phyloP scores from a whole-genome alignment of 345 rosid genomes.

The Pugionium cornutum region DNA sequence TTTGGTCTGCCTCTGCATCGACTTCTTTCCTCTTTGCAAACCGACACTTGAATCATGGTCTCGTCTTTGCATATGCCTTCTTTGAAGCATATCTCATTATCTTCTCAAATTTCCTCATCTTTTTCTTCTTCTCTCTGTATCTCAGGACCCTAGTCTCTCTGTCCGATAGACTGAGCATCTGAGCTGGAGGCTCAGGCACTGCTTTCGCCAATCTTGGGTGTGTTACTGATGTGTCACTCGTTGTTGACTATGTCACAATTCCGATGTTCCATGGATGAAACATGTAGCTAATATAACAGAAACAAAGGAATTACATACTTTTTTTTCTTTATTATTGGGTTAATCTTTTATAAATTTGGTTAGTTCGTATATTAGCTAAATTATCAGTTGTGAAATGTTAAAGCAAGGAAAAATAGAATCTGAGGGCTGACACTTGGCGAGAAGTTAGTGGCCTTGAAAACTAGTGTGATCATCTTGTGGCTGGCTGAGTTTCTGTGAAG shows the following conservation, averaged over 20 bases:
- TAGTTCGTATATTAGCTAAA: too few species aligned
- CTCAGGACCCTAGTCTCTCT: slow-evolving; percentile 89
- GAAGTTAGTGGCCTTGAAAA: slow-evolving; percentile 31
- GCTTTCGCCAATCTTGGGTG: slow-evolving; percentile 58
- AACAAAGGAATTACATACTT: slow-evolving; percentile 6
- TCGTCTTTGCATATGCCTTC: slow-evolving; percentile 88
- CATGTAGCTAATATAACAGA: slow-evolving; percentile 49
- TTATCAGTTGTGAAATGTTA: too few species aligned
- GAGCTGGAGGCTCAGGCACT: slow-evolving; percentile 49
- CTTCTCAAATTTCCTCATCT: slow-evolving; percentile 84
- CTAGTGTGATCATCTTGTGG: slow-evolving; percentile 33
- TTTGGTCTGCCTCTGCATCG: slow-evolving; percentile 62
- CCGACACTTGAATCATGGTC: slow-evolving; percentile 93
- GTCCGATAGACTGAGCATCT: slow-evolving; percentile 73
- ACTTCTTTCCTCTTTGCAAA: slow-evolving; percentile 79
- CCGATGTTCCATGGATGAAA: slow-evolving; percentile 62
- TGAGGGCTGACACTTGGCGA: slow-evolving; percentile 22
- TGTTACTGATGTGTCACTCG: slow-evolving; percentile 56
- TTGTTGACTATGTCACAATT: slow-evolving; percentile 64
- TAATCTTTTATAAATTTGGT: too few species aligned
- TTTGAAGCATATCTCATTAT: slow-evolving; percentile 95
- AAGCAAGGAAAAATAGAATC: slow-evolving; percentile 25
- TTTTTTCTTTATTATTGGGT: too few species aligned
- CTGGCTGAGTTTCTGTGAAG: slow-evolving; percentile 33
- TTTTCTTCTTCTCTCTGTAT: slow-evolving; percentile 93